Evolutionary conservation across 352 stramenopile species (phyloP), one percentile per base, ranked within the genome.

Genomic region (Phytophthora capsici): DNA sequence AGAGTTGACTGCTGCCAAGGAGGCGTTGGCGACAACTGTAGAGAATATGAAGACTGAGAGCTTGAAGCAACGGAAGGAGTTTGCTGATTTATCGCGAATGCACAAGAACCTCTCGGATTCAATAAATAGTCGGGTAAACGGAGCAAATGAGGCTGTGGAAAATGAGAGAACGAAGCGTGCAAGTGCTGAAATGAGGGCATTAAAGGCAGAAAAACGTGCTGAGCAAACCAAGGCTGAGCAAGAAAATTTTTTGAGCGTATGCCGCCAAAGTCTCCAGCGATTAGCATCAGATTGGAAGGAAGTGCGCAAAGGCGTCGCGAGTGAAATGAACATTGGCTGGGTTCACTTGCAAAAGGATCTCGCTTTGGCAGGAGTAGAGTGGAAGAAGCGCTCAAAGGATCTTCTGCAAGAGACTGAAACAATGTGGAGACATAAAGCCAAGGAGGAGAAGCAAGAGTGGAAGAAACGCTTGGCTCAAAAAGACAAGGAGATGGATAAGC

Each of bases 41-140:
- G 68, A 77, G 22, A 44, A 61, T 7, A 55, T 73, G 14, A 84
- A 82, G 54, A 3, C 32, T 7, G 80, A 88, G 8, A 40, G 71
- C 9, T 32, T 41, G 8, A 80, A 83, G 45, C 84, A 90, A 26
- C 66, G 65, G 8, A 88, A 89, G 37, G 80, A 87, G 20, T 86
- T 89, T 48, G 83, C 70, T 16, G 80, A 90, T 57, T 45, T 92
- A 19, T 69, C 80, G 9, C 73, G 84, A 13, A 87, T 90, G 64
- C 74, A 92, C 71, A 89, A 86, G 69, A 90, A 86, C 32, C 44
- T 89, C 14, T 68, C 61, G 1, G 79, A 87, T 9, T 69, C 80
- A 0, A 85, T 90, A 66, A 57, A 67, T 64, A 22, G 10, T 17
- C 66, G 66, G 41, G 44, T 57, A 8, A 22, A 59, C n/a, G 26